Conservation (phyloP, 345 rosid genomes). For the Corymbia maculata region DNA sequence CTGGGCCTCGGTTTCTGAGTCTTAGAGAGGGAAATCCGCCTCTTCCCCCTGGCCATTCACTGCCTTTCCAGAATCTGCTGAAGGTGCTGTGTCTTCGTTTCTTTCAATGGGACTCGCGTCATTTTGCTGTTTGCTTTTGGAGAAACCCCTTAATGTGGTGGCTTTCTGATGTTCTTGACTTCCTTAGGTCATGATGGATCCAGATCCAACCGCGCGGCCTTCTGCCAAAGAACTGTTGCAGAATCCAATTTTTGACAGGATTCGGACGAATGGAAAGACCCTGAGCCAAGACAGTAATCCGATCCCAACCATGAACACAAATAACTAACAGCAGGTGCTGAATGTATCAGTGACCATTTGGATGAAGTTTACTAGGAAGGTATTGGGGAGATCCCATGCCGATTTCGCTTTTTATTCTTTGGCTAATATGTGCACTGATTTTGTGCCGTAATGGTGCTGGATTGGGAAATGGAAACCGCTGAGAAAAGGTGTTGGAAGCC, state of each 20-base stretch:
- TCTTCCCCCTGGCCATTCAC: constrained; percentile 77
- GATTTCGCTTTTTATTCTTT: not conserved
- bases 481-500: not conserved
- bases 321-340: not conserved
- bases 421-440: not conserved
- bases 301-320: not conserved
- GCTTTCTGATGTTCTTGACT: not conserved
- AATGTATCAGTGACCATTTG: not conserved
- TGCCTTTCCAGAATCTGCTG: constrained; percentile 79
- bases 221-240: constrained; percentile 51
- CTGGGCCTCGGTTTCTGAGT: constrained; percentile 45
- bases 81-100: constrained; percentile 41
- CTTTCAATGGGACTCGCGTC: not conserved
- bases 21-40: constrained; percentile 82
- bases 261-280: constrained; percentile 7
- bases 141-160: not conserved
- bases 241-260: constrained; percentile 54
- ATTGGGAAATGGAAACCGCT: not conserved
- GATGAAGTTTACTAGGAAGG: not conserved
- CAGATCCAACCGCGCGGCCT: constrained; percentile 64
- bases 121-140: not conserved
- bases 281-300: not conserved
- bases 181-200: constrained; percentile 66
- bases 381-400: not conserved
- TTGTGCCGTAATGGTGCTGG: not conserved